Base-by-base conservation (phyloP, 306 rosid species). In the Coriaria nepalensis region DNA sequence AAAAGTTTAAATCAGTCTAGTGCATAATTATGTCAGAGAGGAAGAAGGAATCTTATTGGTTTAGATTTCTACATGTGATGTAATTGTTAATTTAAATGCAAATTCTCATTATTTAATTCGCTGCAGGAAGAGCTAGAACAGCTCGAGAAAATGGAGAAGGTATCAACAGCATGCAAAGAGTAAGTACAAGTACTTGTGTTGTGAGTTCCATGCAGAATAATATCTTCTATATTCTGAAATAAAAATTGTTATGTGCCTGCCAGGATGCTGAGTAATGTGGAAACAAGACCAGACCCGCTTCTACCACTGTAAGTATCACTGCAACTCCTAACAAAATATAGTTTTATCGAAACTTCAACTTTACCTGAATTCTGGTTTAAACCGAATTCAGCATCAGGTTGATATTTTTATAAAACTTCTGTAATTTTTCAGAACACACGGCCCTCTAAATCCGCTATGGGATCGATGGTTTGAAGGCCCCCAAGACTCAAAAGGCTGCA, bases 391-490 rank as follows among this genome's bases (percentile, higher is more conserved):
- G 29, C 29, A 20, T 20, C 3, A 20, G 3, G 29, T 20, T 20
- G 29, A 20, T 20, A 13, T 14, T 14, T 45, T 13, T 11, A 7
- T 12, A 10, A 13, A 10, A 15, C 7, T n/a, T n/a, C 11, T 4
- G 8, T 45, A n/a, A 15, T 66, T 37, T 57, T 47, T 45, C 81
- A 92, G 98, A 61, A 79, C 94, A 29, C 53, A 35, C 13, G 94
- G 94, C 54, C 98, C 96, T 10, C 5, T 78, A 37, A 92, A 68
- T 72, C 79, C 86, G 14, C 40, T 59, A 7, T 92, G 98, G 96
- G 98, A 92, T 68, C 68, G 87, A 61, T 92, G 98, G 98, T 92
- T 92, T 50, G 98, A 92, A 70, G 94, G 93, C 2, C 86, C 81
- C 2, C 82, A 75, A 76, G 98, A 92, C 35, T 71, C 93, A 5